Conservation (phyloP, 805 yeast species). For the Teunomyces atbi region DNA sequence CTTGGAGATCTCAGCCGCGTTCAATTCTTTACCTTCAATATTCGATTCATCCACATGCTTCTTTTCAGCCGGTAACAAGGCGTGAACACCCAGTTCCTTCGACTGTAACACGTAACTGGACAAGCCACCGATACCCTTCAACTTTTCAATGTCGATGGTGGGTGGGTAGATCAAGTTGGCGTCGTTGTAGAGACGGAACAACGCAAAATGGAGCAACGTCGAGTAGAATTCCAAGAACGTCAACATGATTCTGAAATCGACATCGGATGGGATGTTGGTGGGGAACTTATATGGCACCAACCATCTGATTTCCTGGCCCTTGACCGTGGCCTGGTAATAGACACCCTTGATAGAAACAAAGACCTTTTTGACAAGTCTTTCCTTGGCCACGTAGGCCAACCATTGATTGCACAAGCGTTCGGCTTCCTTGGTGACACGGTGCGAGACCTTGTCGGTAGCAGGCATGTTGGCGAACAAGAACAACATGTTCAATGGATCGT, state of each 20-base stretch:
- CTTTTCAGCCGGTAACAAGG: slow-evolving; percentile 37
- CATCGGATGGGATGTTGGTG: slow-evolving; percentile 88
- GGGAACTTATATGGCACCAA: slow-evolving; percentile 96
- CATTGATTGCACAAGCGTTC: slow-evolving; percentile 86
- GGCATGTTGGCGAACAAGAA: slow-evolving; percentile 94
- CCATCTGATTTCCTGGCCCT: slow-evolving; percentile 95
- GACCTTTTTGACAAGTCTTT: slow-evolving; percentile 77
- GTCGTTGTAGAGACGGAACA: slow-evolving; percentile 83
- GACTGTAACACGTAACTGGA: slow-evolving; percentile 75
- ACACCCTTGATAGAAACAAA: slow-evolving; percentile 97
- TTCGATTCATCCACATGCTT: slow-evolving; percentile 17
- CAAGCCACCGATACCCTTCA: slow-evolving; percentile 88
- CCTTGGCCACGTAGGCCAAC: slow-evolving; percentile 89
- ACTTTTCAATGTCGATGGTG: slow-evolving; percentile 63
- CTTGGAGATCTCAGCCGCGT: slow-evolving; percentile 41
- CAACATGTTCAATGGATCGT: slow-evolving; percentile 93
- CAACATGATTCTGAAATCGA: slow-evolving; percentile 95
- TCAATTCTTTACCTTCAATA: slow-evolving; percentile 35
- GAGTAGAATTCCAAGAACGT: slow-evolving; percentile 96
- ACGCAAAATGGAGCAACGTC: slow-evolving; percentile 82
- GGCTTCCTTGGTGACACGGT: slow-evolving; percentile 85
- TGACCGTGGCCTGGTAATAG: slow-evolving; percentile 84
- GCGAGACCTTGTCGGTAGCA: slow-evolving; percentile 78
- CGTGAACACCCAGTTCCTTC: slow-evolving; percentile 30
- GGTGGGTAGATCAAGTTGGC: slow-evolving; percentile 91